A percentile compares a stretch with the other conserved stretches of the same genome.
These are phyloP conservation scores for Durotheca rogersii DNA, from an alignment of 495 filamentous ascomycete species.

Conservation along the genomic window DNA sequence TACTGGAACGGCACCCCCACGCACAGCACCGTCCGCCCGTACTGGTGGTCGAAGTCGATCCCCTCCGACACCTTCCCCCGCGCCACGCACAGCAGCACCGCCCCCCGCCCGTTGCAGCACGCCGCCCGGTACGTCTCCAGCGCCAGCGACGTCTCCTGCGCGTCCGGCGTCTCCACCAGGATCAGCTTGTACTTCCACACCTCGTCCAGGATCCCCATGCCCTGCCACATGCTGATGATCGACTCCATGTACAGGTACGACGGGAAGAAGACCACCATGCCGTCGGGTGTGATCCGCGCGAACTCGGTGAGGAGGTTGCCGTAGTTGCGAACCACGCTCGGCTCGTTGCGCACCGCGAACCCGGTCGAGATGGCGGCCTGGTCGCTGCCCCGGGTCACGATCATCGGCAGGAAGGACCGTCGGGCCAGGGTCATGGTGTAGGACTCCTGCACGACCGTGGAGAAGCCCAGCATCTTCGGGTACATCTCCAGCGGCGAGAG, in stretches of 20 bases:
- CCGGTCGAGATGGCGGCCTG: conserved; percentile 86
- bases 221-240: conserved; percentile 98
- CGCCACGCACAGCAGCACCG: conserved; percentile 89
- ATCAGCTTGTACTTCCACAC: conserved; percentile 99
- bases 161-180: conserved; percentile 95
- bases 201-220: conserved; percentile 94
- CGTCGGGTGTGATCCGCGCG: conserved; percentile 90
- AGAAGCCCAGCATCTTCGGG: conserved; percentile 95
- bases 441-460: conserved; percentile 88
- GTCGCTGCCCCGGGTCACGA: conserved; percentile 92
- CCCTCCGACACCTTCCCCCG: conserved; percentile 97
- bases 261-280: conserved; percentile 98
- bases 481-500: conserved; percentile 99
- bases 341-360: conserved; percentile 94
- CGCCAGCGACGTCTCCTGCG: conserved; percentile 93
- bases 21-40: conserved; percentile 92
- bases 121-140: conserved; percentile 96
- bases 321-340: conserved; percentile 91
- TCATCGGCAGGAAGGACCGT: conserved; percentile 95
- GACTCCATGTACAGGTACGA: conserved; percentile 99
- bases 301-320: conserved; percentile 92
- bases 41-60: conserved; percentile 99
- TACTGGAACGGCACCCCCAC: conserved; percentile 99
- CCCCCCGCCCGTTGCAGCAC: conserved; percentile 93
- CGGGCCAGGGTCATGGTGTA: conserved; percentile 96